Base-by-base conservation (phyloP, 2,329 filamentous ascomycete genomes). In the Cladorrhinum sp. region DNA sequence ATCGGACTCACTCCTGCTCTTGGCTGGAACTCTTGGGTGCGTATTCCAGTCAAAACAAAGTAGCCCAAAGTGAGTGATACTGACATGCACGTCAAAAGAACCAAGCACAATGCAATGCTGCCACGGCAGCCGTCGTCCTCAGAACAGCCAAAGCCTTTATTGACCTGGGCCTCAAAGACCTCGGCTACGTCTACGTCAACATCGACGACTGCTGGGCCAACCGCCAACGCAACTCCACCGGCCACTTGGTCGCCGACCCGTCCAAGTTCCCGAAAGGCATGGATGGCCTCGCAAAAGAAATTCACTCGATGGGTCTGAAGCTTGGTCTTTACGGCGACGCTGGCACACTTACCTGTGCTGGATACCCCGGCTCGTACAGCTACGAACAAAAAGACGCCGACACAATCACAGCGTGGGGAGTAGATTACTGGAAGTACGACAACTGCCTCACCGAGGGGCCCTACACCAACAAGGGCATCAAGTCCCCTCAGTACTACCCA, bases 361-460 rank as follows among this genome's bases (percentile, higher is more conserved):
- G 61, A 5, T 67, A 61, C 38, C 62, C 65, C 1, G 65, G 65
- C 1, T 58, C 38, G 20, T 55, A 65, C 12, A 60, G 65, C 10
- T 53, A 61, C 32, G 65, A 64, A 18, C 36, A 49, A 12, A 50
- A 45, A 1, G 65, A 67, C 23, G 64, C 60, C n/a, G 25, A 27
- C 1, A 58, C 59, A 57, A 49, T 67, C 18, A 60, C 50, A 12
- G 38, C 20, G 7, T 67, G 65, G 64, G 65, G 62, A 1, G 63
- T 67, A 12, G 65, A 67, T 29, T 65, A 58, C 23, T 66, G 62
- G 60, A 67, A 67, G n/a, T 63, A 63, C 27, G 65, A 67, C 53
- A 67, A 65, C 59, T 67, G 41, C 41, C n/a, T 20, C 41, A 45
- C 41, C 36, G 36, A 41, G 12, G 36, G 7, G 5, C 36, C 36